Base-by-base conservation (phyloP, 352 stramenopile species). In the Phytopythium kandeliae region DNA sequence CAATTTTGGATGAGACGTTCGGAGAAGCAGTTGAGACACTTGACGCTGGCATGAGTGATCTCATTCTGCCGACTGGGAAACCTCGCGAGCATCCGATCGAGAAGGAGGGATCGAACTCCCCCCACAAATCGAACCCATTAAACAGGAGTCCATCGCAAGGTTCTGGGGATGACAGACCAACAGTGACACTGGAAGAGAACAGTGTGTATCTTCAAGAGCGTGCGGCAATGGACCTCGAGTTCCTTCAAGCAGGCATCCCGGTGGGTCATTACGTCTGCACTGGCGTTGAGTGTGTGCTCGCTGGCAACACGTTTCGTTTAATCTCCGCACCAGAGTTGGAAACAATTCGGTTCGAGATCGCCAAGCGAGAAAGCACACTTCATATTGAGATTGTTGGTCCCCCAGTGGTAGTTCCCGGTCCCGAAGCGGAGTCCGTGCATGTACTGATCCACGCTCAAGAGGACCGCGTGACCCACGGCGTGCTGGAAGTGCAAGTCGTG, bases 151-250 rank as follows among this genome's bases (percentile, higher is more conserved):
- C 15, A 4, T 21, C 31, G 15, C 3, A 11, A 41, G 19, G 19
- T 28, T 17, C 17, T 17, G 19, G 16, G 0, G 26, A 25, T 31
- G 31, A 25, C 4, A 19, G 19, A 12, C 44, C 36, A 10, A 55
- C 51, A 35, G 28, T 89, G 6, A 48, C 76, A 6, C 33, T 86
- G 5, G 72, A 79, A 38, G 69, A 86, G 36, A 71, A 41, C 13
- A 73, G 85, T 35, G 71, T 88, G 35, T 77, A 80, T 45, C 41
- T 88, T 17, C 67, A 85, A 43, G 74, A 87, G 30, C 75, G 78
- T 24, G 74, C 68, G 21, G 73, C 62, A 8, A 65, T 78, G 0
- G 75, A 71, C 33, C 47, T 86, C 9, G 65, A 78, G 22, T 86
- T 84, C 35, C 41, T 73, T 10, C 67, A 83, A 25, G 63, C 58